These are phyloP conservation scores for Zymoseptoria pseudotritici DNA, from an alignment of 2,329 filamentous ascomycete species.

Conservation along the genomic window DNA sequence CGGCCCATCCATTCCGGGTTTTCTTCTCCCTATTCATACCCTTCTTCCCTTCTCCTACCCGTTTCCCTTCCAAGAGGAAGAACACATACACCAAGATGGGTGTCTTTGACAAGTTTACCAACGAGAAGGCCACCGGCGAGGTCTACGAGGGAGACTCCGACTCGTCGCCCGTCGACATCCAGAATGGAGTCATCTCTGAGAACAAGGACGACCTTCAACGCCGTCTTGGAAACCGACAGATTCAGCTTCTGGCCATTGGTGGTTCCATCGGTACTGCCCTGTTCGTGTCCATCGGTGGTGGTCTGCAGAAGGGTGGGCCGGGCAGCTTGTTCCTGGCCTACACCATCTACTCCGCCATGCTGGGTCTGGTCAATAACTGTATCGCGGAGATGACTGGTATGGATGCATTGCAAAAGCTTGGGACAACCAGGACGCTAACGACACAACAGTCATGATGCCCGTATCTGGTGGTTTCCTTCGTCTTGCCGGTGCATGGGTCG, in stretches of 20 bases:
- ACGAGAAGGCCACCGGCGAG: slow-evolving; percentile 2
- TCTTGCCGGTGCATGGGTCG: slow-evolving; percentile 57
- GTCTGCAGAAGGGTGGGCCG: slow-evolving; percentile 43
- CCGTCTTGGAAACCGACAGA: slow-evolving; percentile 43
- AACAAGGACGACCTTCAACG: slow-evolving; percentile 38
- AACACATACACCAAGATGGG: slow-evolving; percentile 5
- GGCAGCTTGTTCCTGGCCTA: slow-evolving; percentile 52
- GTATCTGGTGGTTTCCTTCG: slow-evolving; percentile 47
- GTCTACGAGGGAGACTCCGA: slow-evolving; percentile 8
- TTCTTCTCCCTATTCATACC: not conserved
- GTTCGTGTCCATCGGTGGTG: slow-evolving; percentile 46
- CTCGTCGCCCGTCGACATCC: slow-evolving; percentile 3
- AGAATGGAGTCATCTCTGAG: slow-evolving; percentile 21
- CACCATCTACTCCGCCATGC: slow-evolving; percentile 47
- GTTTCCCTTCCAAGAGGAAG: not conserved
- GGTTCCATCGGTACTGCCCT: slow-evolving; percentile 20
- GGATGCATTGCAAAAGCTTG: not conserved
- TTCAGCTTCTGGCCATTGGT: slow-evolving; percentile 28
- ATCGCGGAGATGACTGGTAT: slow-evolving; percentile 53
- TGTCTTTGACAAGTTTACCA: slow-evolving; percentile 10
- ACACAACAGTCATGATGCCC: slow-evolving; percentile 42
- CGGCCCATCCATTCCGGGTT: not conserved
- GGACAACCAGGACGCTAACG: slow-evolving; percentile 51
- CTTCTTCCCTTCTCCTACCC: not conserved
- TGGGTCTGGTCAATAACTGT: slow-evolving; percentile 56